Conservation (phyloP, 306 rosid genomes). For the Vigna angularis region DNA sequence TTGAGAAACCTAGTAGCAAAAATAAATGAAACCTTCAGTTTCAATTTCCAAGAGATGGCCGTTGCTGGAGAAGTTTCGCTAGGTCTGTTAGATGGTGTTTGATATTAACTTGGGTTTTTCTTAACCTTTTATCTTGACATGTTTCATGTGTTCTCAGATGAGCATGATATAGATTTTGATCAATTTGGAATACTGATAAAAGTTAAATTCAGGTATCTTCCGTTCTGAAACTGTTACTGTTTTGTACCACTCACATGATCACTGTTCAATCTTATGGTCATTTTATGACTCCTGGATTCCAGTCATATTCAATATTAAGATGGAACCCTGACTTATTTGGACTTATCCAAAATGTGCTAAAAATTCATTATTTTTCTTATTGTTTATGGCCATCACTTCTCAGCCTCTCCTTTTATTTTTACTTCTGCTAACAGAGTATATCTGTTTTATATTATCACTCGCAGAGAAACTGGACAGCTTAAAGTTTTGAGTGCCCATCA, state of each 20-base stretch:
- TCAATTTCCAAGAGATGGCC: slow-evolving; percentile 96
- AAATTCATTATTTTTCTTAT: not conserved
- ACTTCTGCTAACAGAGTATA: slow-evolving; percentile 17
- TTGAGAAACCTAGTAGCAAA: slow-evolving; percentile 83
- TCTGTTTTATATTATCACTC: slow-evolving; percentile 39
- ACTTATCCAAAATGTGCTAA: not conserved
- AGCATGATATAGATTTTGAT: slow-evolving; percentile 82
- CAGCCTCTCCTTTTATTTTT: slow-evolving; percentile 4
- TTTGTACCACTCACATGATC: slow-evolving; percentile 9
- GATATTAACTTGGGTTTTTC: slow-evolving; percentile 28
- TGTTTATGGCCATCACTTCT: slow-evolving; percentile 5
- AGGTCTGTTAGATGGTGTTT: slow-evolving; percentile 55
- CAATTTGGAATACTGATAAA: slow-evolving; percentile 88
- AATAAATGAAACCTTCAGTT: slow-evolving; percentile 88
- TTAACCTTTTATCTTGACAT: slow-evolving; percentile 38
- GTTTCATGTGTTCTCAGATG: slow-evolving; percentile 68
- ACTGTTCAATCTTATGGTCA: slow-evolving; percentile 9
- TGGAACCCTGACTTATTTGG: not conserved
- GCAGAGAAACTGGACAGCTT: slow-evolving; percentile 80
- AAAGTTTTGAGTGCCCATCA: slow-evolving; percentile 91
- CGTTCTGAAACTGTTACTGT: slow-evolving; percentile 12
- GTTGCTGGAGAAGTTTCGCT: slow-evolving; percentile 98
- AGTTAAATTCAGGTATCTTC: slow-evolving; percentile 93
- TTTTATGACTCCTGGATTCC: not conserved
- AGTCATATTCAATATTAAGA: slow-evolving; percentile 24